Conservation (phyloP, 352 stramenopile genomes). For the Phytophthora pisi region DNA sequence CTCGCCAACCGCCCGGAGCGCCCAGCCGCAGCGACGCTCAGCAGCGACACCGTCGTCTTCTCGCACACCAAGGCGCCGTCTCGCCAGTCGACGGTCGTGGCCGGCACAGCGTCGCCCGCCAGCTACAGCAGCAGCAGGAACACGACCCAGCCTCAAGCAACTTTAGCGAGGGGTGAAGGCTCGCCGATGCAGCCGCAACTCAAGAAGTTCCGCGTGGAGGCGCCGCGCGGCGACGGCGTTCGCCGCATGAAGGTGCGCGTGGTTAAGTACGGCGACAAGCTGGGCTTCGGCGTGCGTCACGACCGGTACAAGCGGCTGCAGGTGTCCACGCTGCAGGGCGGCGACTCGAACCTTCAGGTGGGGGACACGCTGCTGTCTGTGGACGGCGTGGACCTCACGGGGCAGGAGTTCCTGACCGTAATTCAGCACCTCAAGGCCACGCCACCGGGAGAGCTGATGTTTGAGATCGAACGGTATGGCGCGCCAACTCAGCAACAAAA, state of each 20-base stretch:
- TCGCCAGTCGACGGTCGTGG: constrained; percentile 36
- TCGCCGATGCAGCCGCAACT: constrained; percentile 9
- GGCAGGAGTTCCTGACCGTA: constrained; percentile 55
- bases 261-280: constrained; percentile 54
- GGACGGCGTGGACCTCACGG: constrained; percentile 59
- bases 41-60: constrained; percentile 71
- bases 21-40: not conserved
- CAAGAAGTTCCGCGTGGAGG: constrained; percentile 26
- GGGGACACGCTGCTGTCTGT: constrained; percentile 75
- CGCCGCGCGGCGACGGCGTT: constrained; percentile 5
- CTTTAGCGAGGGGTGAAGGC: constrained; percentile 1
- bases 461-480: constrained; percentile 55
- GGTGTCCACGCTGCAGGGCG: constrained; percentile 61
- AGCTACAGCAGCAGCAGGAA: not conserved
- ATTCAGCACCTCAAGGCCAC: constrained; percentile 68
- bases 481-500: not conserved
- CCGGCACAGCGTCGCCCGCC: constrained; percentile 18
- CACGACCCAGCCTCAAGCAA: not conserved
- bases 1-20: not conserved
- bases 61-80: constrained; percentile 59
- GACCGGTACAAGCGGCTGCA: constrained; percentile 56
- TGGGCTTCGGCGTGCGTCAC: constrained; percentile 77
- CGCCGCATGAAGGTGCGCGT: constrained; percentile 48
- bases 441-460: constrained; percentile 52
- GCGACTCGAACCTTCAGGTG: constrained; percentile 46